phyloP scores from a whole-genome alignment of 2,329 filamentous ascomycete species.

The Aspergillus piperis region DNA sequence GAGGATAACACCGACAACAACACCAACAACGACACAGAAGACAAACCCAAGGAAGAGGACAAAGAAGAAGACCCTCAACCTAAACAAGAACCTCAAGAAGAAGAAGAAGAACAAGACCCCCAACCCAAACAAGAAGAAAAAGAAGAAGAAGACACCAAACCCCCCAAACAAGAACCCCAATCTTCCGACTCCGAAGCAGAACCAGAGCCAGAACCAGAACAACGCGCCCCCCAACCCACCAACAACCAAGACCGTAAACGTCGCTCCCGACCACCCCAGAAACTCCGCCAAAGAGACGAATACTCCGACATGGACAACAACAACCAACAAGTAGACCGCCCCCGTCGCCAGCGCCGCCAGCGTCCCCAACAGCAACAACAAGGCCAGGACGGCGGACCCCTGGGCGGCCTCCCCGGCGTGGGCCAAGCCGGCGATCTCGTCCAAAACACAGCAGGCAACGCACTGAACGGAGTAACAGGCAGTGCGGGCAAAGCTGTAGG shows the following conservation, averaged over 20 bases:
- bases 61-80: neutral
- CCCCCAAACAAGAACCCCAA: slow-evolving; percentile 20
- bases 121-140: slow-evolving; percentile 33
- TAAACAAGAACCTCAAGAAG: slow-evolving; percentile 30
- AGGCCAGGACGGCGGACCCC: slow-evolving; percentile 42
- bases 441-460: slow-evolving; percentile 49
- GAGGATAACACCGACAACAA: slow-evolving; percentile 18
- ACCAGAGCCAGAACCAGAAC: slow-evolving; percentile 29
- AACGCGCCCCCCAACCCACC: slow-evolving; percentile 46
- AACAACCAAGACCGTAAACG: slow-evolving; percentile 39
- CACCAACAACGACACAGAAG: slow-evolving; percentile 18
- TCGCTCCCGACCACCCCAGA: slow-evolving; percentile 11
- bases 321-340: slow-evolving; percentile 54
- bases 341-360: slow-evolving; percentile 56
- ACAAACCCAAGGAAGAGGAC: slow-evolving; percentile 21
- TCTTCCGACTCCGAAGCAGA: slow-evolving; percentile 48
- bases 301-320: slow-evolving; percentile 56
- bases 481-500: slow-evolving; percentile 48
- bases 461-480: slow-evolving; percentile 44
- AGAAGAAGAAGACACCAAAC: slow-evolving; percentile 13
- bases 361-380: slow-evolving; percentile 48
- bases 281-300: slow-evolving; percentile 29
- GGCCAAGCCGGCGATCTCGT: slow-evolving; percentile 61
- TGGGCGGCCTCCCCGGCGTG: slow-evolving; percentile 56
- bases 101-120: slow-evolving; percentile 22